Evolutionary conservation across 306 rosid genomes (phyloP), one percentile per base, ranked within the genome.

Genomic region (Cucurbita moschata): DNA sequence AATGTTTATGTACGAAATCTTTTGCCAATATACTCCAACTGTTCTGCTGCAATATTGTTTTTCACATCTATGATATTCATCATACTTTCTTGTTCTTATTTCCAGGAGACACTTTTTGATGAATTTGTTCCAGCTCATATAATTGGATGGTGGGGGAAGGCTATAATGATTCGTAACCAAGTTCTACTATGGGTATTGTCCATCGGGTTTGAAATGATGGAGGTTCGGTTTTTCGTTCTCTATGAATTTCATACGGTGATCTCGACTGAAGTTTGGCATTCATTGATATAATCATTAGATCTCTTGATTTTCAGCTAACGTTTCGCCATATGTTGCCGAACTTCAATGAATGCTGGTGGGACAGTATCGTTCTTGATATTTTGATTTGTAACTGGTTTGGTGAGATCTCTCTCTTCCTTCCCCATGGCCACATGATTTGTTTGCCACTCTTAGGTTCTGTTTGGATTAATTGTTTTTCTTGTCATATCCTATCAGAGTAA

Each of bases 261-360:
- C 13, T 14, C 39, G 5, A 21, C 10, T 35, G 18, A 39, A n/a
- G 54, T 11, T 72, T 43, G 56, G 30, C 39, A 47, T 12, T 67
- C 50, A 19, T 47, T 47, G 57, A 50, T 69, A 44, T 77, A 37
- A 37, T 39, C 55, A 50, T 74, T 47, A 74, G 72, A 51, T 57
- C 23, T 68, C 8, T 75, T 82, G 63, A 53, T 78, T 74, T 69
- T 78, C 96, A 95, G 99, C 80, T 83, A 74, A 95, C 99, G 73
- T 95, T 95, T 84, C 92, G 99, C 78, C 99, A 95, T 77, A 95
- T 89, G 97, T 82, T 95, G 63, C 97, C 97, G 2, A 95, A 95
- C 82, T 95, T 95, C 95, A 95, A 95, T 14, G 99, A 95, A 76
- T 91, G 97, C 87, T 95, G 99, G 99, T 91, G 99, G 99, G 99